A percentile compares a stretch with the other conserved stretches of the same genome.
Evolutionary conservation across 768 basidiomycete species (phyloP).

Genomic region (Rhizopogon sp.): DNA sequence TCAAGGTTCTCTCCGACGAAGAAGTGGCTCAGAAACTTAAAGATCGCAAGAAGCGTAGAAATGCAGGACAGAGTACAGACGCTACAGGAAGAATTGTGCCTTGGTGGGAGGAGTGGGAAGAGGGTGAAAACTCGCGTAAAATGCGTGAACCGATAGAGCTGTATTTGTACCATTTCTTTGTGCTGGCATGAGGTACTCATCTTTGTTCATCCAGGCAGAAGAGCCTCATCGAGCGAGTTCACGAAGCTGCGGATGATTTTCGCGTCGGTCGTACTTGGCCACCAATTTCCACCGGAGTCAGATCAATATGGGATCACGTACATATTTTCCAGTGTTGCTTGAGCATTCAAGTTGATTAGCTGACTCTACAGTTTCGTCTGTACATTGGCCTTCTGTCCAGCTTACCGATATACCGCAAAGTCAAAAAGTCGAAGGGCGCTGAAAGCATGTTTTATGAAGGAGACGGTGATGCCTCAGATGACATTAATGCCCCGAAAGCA

Average conservation of each 20-base stretch:
- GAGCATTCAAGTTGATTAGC: not conserved
- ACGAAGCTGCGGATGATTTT: constrained; percentile 26
- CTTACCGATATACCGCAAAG: constrained; percentile 26
- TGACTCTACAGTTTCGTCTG: constrained; percentile 21
- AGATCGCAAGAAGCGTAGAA: constrained; percentile 6
- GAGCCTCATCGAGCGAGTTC: constrained; percentile 17
- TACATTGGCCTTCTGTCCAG: constrained; percentile 26
- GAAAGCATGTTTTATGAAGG: constrained; percentile 16
- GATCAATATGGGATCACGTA: constrained; percentile 27
- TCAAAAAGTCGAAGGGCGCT: constrained; percentile 22
- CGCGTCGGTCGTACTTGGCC: constrained; percentile 26
- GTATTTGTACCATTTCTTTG: constrained; percentile 17
- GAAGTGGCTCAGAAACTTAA: constrained; percentile 15
- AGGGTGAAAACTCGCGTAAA: constrained; percentile 16
- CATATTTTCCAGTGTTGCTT: not conserved
- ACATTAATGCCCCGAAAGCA: constrained; percentile 20
- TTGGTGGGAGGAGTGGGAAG: constrained; percentile 31
- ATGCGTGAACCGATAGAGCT: constrained; percentile 22
- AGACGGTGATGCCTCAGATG: constrained; percentile 24
- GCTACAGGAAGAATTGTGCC: constrained; percentile 17
- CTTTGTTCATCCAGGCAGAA: constrained; percentile 1
- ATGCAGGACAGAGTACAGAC: constrained; percentile 18
- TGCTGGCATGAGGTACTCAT: not conserved
- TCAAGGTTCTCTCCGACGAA: constrained; percentile 21
- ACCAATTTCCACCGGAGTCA: constrained; percentile 22